These are phyloP conservation scores for Aspergillus clavatus DNA, from an alignment of 2,329 filamentous ascomycete species.

Conservation along the genomic window DNA sequence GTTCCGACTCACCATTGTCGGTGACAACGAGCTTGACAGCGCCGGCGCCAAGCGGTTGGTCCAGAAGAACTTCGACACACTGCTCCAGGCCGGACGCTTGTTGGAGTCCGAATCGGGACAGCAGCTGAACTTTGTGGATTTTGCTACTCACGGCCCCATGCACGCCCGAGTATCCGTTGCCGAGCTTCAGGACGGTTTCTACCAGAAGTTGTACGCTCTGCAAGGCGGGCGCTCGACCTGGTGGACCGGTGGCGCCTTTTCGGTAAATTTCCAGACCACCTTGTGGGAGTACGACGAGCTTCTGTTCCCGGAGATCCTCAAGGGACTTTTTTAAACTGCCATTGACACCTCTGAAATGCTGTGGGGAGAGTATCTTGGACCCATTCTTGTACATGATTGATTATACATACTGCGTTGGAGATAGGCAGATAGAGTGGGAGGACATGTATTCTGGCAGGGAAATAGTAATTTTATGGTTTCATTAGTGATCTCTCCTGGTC, in stretches of 20 bases:
- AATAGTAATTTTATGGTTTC: too few relatives aligned
- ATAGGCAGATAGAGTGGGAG: too few relatives aligned
- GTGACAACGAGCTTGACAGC: constrained; percentile 13
- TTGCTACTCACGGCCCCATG: constrained; percentile 27
- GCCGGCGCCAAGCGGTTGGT: constrained; percentile 12
- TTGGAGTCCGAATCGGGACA: constrained; percentile 4
- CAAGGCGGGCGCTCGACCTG: constrained; percentile 40
- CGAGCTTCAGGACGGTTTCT: constrained; percentile 32
- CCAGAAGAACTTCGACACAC: constrained; percentile 14
- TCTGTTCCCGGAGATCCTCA: constrained; percentile 16
- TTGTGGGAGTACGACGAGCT: constrained; percentile 21
- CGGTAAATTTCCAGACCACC: constrained; percentile 28
- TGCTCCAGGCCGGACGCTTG: constrained; percentile 12
- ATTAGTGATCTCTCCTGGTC: too few relatives aligned
- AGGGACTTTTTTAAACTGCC: too few relatives aligned
- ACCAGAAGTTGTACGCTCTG: constrained; percentile 35
- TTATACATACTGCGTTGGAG: too few relatives aligned
- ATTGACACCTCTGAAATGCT: too few relatives aligned
- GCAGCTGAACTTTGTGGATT: constrained; percentile 19
- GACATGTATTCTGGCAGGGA: too few relatives aligned
- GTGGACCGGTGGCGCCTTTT: constrained; percentile 28
- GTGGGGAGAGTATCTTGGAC: too few relatives aligned
- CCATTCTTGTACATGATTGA: too few relatives aligned
- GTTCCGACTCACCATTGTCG: constrained; percentile 20
- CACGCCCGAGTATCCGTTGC: constrained; percentile 28